A percentile compares a stretch with the other conserved stretches of the same genome.
Conservation (phyloP, 805 yeast genomes). For the Priceomyces fermenticarens region DNA sequence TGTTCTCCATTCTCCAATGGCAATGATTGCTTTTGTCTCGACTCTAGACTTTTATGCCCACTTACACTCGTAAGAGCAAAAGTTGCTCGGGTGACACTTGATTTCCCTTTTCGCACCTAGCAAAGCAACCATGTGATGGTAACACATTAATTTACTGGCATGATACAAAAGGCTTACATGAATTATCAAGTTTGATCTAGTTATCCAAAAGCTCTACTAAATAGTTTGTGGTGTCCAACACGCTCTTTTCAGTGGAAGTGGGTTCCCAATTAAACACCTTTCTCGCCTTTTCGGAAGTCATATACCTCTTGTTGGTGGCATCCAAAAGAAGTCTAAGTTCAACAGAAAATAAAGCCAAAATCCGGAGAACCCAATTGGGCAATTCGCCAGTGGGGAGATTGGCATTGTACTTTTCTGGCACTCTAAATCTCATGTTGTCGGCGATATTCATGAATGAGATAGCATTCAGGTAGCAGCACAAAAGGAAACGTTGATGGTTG, state of each 20-base stretch:
- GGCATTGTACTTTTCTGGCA: neutral
- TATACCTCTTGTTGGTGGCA: neutral
- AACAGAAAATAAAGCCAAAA: neutral
- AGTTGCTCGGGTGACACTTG: no score
- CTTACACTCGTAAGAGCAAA: no score
- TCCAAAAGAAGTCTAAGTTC: neutral
- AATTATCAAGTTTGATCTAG: no score
- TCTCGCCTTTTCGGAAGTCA: neutral
- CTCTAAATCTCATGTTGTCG: neutral
- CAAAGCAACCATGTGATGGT: no score
- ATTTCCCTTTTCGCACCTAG: no score
- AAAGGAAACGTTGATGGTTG: neutral
- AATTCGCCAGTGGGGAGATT: neutral
- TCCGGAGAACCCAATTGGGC: neutral
- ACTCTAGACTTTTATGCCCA: no score
- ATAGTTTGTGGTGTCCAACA: neutral
- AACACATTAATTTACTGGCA: no score
- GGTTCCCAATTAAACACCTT: neutral
- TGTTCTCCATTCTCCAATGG: no score
- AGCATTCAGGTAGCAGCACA: constrained; percentile 1
- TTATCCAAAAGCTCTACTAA: neutral
- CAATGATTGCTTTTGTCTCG: no score
- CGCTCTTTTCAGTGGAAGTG: neutral
- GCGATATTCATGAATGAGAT: constrained; percentile 1
- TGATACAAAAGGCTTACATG: no score